phyloP scores from a whole-genome alignment of 257 asterid species.

The Petunia axillaris region DNA sequence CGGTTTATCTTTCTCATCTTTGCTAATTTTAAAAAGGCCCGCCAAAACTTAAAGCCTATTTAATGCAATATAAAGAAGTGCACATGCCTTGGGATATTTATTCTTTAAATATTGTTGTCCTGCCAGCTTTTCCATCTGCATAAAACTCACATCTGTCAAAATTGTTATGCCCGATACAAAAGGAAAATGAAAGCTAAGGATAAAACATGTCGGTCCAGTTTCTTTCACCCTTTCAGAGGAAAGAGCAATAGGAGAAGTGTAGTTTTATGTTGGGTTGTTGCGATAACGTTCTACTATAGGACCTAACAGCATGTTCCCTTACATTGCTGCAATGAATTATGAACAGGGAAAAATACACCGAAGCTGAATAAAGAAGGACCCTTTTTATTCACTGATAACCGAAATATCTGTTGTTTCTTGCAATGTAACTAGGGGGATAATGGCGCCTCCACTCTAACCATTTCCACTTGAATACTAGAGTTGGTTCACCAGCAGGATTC shows the following conservation, averaged over 20 bases:
- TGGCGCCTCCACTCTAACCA: neutral
- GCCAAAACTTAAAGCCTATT: slow-evolving; percentile 93
- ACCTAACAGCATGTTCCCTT: neutral
- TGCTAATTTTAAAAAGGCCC: slow-evolving; percentile 95
- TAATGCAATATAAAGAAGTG: slow-evolving; percentile 86
- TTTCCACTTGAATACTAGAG: neutral
- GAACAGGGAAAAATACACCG: no score
- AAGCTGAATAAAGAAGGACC: neutral
- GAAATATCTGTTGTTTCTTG: neutral
- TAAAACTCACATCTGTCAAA: slow-evolving; percentile 34
- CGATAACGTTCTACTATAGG: neutral
- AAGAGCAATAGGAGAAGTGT: neutral
- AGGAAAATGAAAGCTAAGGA: slow-evolving; percentile 14
- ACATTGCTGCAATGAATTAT: neutral
- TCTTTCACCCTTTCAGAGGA: slow-evolving; percentile 18
- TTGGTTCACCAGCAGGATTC: neutral
- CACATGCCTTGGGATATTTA: slow-evolving; percentile 90
- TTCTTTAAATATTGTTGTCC: slow-evolving; percentile 78
- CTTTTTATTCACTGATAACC: neutral
- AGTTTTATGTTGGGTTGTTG: neutral
- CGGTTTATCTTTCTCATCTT: slow-evolving; percentile 90
- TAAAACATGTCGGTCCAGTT: slow-evolving; percentile 7
- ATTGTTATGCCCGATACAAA: slow-evolving; percentile 20
- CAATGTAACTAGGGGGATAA: neutral
- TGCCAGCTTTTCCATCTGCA: slow-evolving; percentile 95